Percentiles rank a stretch among this genome's conserved stretches.
phyloP scores from a whole-genome alignment of 805 yeast genomes.

The Ogataea pini region DNA sequence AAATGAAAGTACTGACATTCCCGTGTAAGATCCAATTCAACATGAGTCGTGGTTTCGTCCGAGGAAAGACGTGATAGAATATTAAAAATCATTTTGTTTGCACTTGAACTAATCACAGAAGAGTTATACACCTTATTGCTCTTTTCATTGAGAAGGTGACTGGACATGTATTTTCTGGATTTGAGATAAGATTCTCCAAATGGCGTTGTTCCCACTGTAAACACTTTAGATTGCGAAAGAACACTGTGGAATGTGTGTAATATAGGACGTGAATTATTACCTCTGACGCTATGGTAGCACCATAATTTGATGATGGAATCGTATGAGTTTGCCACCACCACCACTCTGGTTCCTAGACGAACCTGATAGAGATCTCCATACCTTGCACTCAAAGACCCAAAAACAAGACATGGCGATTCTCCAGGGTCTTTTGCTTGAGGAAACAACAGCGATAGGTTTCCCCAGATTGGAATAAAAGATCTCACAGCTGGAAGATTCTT shows the following conservation, averaged over 20 bases:
- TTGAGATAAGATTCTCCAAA: constrained; percentile 46
- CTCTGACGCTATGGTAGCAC: constrained; percentile 45
- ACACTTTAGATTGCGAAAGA: constrained; percentile 54
- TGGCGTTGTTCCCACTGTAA: constrained; percentile 69
- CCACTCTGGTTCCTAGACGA: constrained; percentile 55
- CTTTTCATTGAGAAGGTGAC: constrained; percentile 40
- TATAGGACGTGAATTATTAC: constrained; percentile 67
- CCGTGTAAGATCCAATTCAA: constrained; percentile 43
- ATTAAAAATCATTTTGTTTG: constrained; percentile 29
- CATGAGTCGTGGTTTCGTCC: constrained; percentile 19
- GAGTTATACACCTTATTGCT: constrained; percentile 36
- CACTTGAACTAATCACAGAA: constrained; percentile 41
- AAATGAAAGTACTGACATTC: constrained; percentile 52
- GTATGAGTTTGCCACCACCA: constrained; percentile 68
- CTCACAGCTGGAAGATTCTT: constrained; percentile 24
- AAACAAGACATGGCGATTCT: constrained; percentile 48
- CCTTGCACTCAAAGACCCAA: constrained; percentile 43
- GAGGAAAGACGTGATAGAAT: constrained; percentile 3
- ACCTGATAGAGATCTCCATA: constrained; percentile 60
- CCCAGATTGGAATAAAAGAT: constrained; percentile 30
- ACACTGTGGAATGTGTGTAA: constrained; percentile 68
- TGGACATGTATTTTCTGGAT: constrained; percentile 50
- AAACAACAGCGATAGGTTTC: constrained; percentile 26
- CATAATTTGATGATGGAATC: constrained; percentile 55
- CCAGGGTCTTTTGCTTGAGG: constrained; percentile 25